Evolutionary conservation across 108 stramenopile species (phyloP).

Genomic region (Fragilaria crotonensis): DNA sequence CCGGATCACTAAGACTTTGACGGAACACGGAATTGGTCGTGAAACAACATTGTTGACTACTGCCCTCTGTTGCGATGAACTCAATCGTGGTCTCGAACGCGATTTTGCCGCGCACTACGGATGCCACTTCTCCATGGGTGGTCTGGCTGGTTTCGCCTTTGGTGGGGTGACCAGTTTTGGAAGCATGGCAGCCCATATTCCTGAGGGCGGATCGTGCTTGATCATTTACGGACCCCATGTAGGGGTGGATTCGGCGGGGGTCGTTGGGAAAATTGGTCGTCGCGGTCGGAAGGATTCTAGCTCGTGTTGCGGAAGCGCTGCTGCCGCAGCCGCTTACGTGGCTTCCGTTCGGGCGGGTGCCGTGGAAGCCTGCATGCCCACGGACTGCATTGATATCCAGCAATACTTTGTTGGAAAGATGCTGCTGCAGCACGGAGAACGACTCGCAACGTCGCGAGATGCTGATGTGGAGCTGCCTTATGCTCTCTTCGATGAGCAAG

Average conservation of each 20-base stretch:
- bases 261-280: conserved; percentile 24
- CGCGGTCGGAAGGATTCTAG: conserved; percentile 32
- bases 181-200: conserved; percentile 62
- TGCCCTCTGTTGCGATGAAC: conserved; percentile 45
- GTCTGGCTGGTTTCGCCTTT: conserved; percentile 58
- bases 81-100: conserved; percentile 30
- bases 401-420: conserved; percentile 38
- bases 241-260: conserved; percentile 29
- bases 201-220: conserved; percentile 48
- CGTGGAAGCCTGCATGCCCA: conserved; percentile 3
- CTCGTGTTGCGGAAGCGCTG: conserved; percentile 64
- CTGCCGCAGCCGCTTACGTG: conserved; percentile 19
- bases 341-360: conserved; percentile 5
- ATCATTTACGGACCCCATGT: conserved; percentile 69
- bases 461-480: conserved; percentile 48
- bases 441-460: conserved; percentile 29
- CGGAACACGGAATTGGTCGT: conserved; percentile 20
- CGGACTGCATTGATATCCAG: conserved; percentile 35
- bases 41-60: conserved; percentile 39
- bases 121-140: conserved; percentile 37
- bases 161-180: conserved; percentile 59
- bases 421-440: conserved; percentile 42
- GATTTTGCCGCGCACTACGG: conserved; percentile 32
- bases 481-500: conserved; percentile 42
- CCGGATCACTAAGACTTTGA: conserved; percentile 12